Conservation (phyloP, 768 basidiomycete species). For the Pleurotus pulmonarius region DNA sequence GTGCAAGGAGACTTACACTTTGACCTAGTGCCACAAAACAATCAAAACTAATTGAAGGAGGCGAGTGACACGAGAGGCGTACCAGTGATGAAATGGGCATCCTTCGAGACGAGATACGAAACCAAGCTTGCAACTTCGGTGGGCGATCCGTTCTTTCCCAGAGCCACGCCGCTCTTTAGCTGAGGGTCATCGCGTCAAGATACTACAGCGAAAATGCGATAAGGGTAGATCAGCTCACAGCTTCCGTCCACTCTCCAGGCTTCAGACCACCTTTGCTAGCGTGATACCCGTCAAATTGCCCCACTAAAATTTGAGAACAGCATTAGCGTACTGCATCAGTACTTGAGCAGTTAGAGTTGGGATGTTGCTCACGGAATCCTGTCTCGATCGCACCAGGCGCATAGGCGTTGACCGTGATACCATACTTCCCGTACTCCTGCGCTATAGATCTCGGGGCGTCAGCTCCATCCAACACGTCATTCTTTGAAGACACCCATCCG, state of each 20-base stretch:
- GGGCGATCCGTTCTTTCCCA: constrained; percentile 13
- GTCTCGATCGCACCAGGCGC: constrained; percentile 30
- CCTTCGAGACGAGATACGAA: constrained; percentile 27
- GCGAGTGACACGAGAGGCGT: not conserved
- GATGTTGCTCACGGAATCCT: constrained; percentile 19
- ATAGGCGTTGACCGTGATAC: constrained; percentile 37
- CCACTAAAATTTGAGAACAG: not conserved
- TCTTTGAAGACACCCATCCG: not conserved
- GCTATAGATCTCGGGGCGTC: constrained; percentile 13
- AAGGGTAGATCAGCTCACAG: not conserved
- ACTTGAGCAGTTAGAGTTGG: too few relatives aligned
- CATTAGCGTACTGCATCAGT: too few relatives aligned
- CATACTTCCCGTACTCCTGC: constrained; percentile 26
- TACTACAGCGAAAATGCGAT: too few relatives aligned
- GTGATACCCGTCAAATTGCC: constrained; percentile 7
- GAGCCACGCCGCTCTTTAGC: not conserved
- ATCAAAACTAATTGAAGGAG: too few relatives aligned
- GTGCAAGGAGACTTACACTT: not conserved
- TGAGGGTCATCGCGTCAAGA: too few relatives aligned
- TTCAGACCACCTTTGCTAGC: not conserved
- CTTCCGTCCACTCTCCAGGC: not conserved
- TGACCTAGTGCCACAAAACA: not conserved
- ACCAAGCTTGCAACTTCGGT: constrained; percentile 28
- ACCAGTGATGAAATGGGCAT: constrained; percentile 16
- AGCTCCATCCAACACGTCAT: too few relatives aligned